Base-by-base conservation (phyloP, 352 stramenopile species). In the Thalassiosira exigua region DNA sequence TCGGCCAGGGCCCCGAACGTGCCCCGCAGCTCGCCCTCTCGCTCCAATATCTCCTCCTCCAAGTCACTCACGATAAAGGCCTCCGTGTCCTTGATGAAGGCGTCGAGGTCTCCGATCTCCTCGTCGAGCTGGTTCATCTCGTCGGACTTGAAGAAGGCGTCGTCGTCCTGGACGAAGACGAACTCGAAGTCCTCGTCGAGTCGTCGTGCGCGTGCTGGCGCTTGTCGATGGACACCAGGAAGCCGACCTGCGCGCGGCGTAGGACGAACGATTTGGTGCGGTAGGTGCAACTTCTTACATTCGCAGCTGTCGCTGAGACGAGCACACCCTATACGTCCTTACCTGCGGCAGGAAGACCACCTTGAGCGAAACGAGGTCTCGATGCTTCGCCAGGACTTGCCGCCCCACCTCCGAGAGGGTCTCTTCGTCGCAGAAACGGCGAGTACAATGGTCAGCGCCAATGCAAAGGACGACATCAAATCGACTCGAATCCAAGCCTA, bases 81-180 rank as follows among this genome's bases (percentile, higher is more conserved):
- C 61, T 94, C 87, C 1, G 72, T 91, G 48, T 93, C 89, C 41
- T 92, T 93, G 50, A 93, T 94, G 32, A 88, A 82, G 1, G 78
- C 79, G 81, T 94, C 85, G 1, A 94, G 44, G 71, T 94, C 87
- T 29, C 89, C 89, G 71, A 91, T 87, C 32, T 91, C 74, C 22
- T 92, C 75, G 65, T 94, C 87, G 2, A 94, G 67, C 50, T 84
- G 59, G 53, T 76, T 73, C 75, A 89, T 92, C 24, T 91, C 81
- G 0, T 68, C 48, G 33, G 75, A 88, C 54, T 93, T 94, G 81
- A 93, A 94, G 62, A 85, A 94, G n/a, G 71, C 65, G n/a, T 85
- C 72, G 52, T 84, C 48, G 9, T 87, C 84, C 67, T 92, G 77
- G 27, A 73, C 70, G 59, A 93, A 94, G 11, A 90, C 66, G 60